These are phyloP conservation scores for Moringa oleifera DNA, from an alignment of 345 rosid species.

Conservation along the genomic window DNA sequence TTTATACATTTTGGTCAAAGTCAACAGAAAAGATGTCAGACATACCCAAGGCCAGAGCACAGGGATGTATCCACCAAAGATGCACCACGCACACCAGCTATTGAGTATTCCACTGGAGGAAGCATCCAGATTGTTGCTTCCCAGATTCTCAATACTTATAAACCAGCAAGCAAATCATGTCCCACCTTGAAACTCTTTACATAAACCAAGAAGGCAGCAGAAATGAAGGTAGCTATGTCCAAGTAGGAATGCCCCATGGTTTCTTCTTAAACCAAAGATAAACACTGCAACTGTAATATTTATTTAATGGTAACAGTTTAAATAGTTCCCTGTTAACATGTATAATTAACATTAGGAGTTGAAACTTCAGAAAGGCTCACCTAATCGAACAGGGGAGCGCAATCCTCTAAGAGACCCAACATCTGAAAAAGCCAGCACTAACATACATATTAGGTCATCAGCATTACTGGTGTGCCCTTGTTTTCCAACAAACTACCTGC, in stretches of 20 bases:
- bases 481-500: constrained; percentile 18
- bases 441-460: neutral
- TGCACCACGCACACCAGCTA: too few relatives aligned
- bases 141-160: too few relatives aligned
- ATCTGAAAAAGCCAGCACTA: neutral
- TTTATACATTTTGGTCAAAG: too few relatives aligned
- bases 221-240: too few relatives aligned
- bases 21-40: too few relatives aligned
- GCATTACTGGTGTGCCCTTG: neutral
- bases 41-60: too few relatives aligned
- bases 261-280: neutral
- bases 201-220: neutral
- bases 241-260: neutral
- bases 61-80: too few relatives aligned
- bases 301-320: neutral
- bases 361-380: neutral
- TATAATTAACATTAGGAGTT: neutral
- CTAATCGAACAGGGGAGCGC: neutral
- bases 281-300: neutral
- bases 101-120: too few relatives aligned
- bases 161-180: neutral
- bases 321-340: neutral
- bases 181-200: neutral
- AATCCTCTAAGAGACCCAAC: neutral
- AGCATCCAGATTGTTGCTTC: too few relatives aligned